Percentiles rank a stretch among this genome's conserved stretches.
Conservation (phyloP, 345 rosid species). For the Moricandia arvensis region DNA sequence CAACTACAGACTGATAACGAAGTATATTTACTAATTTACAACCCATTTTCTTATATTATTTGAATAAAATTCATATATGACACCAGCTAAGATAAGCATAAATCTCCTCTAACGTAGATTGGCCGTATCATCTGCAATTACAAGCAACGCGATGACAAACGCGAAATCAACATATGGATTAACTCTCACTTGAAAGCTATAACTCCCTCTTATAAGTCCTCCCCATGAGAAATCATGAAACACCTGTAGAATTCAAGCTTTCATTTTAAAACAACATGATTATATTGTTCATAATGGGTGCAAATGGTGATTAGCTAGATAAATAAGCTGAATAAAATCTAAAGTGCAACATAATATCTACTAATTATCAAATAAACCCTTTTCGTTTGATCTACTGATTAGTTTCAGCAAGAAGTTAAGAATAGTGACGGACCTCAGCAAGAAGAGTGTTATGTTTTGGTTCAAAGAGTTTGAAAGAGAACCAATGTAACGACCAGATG, state of each 20-base stretch:
- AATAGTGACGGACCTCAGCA: conserved; percentile 52
- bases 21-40: neutral
- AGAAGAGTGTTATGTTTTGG: conserved; percentile 45
- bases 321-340: neutral
- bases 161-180: conserved; percentile 54
- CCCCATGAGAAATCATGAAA: conserved; percentile 42
- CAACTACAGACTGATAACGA: conserved; percentile 2
- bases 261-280: neutral
- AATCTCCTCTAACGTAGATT: conserved; percentile 6
- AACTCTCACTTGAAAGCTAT: conserved; percentile 46
- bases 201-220: conserved; percentile 42
- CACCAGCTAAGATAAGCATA: neutral
- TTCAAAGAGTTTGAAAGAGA: conserved; percentile 58
- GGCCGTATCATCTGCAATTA: conserved; percentile 26
- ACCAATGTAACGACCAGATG: conserved; percentile 44
- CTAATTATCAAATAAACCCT: neutral
- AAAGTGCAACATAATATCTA: neutral
- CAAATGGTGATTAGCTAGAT: no score
- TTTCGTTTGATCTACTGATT: neutral
- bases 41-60: neutral
- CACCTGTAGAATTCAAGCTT: conserved; percentile 36
- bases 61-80: neutral
- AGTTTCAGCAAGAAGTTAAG: conserved; percentile 6
- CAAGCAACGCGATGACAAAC: conserved; percentile 40
- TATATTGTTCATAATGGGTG: neutral